Evolutionary conservation across 805 yeast genomes (phyloP).

Genomic region (Yarrowia divulgata): DNA sequence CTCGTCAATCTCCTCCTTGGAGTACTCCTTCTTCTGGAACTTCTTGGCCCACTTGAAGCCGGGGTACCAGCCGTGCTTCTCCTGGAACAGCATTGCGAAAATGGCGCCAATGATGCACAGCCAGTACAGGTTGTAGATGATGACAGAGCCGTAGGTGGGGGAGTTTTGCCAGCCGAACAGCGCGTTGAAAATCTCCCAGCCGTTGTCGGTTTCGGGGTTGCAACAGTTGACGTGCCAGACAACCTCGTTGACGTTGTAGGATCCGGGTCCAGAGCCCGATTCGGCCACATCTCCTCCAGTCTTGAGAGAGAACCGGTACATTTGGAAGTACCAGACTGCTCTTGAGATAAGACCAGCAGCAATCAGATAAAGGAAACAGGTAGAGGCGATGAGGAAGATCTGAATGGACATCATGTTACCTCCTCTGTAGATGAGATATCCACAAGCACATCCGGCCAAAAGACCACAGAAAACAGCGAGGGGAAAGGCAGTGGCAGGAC

Average conservation of each 20-base stretch:
- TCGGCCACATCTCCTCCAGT: constrained; percentile 98
- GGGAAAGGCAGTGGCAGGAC: constrained; percentile 79
- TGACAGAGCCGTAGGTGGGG: constrained; percentile 90
- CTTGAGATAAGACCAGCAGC: constrained; percentile 93
- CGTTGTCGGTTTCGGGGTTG: constrained; percentile 87
- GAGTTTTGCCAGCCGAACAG: constrained; percentile 97
- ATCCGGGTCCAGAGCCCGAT: constrained; percentile 92
- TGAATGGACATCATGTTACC: constrained; percentile 86
- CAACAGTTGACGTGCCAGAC: constrained; percentile 99
- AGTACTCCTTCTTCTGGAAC: constrained; percentile 43
- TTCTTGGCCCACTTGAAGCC: constrained; percentile 56
- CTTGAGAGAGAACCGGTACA: constrained; percentile 62
- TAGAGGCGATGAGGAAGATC: constrained; percentile 83
- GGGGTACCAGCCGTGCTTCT: constrained; percentile 84
- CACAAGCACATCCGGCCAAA: constrained; percentile 76
- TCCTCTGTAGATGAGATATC: constrained; percentile 75
- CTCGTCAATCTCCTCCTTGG: constrained; percentile 52
- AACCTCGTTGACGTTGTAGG: constrained; percentile 76
- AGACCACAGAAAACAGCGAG: constrained; percentile 91
- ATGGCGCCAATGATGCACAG: constrained; percentile 64
- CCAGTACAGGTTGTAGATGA: constrained; percentile 93
- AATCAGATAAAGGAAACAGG: constrained; percentile 86
- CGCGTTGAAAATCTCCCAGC: constrained; percentile 98
- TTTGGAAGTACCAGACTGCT: constrained; percentile 90
- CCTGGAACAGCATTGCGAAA: constrained; percentile 76